A percentile compares a stretch with the other conserved stretches of the same genome.
Evolutionary conservation across 352 stramenopile species (phyloP).

Genomic region (Heterotrichella gracilis): DNA sequence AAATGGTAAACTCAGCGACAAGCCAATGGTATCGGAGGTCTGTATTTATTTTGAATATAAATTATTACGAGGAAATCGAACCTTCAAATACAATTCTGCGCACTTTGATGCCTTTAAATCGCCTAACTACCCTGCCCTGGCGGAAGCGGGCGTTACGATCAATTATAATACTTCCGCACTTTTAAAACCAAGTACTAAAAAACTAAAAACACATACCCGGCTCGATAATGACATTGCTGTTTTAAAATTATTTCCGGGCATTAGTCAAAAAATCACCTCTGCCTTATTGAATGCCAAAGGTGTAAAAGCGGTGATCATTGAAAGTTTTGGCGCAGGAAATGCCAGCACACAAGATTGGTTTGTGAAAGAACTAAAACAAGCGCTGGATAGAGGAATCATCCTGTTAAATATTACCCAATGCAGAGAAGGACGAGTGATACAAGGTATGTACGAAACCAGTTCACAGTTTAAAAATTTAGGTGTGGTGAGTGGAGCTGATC

Average conservation of each 20-base stretch:
- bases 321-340: background rate
- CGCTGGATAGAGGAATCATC: background rate
- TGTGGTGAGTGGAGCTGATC: background rate
- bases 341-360: background rate
- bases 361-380: background rate
- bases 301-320: background rate
- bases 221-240: background rate
- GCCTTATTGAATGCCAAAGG: background rate
- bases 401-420: background rate
- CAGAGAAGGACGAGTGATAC: background rate
- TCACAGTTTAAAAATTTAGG: background rate
- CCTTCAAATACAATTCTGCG: background rate
- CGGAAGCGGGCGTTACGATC: background rate
- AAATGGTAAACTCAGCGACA: no score
- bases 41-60: conserved; percentile 10
- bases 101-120: background rate
- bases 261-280: background rate
- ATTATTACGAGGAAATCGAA: background rate
- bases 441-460: conserved; percentile 2
- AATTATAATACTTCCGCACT: background rate
- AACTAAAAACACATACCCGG: background rate
- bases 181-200: background rate
- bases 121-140: background rate
- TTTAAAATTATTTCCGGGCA: background rate
- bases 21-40: background rate